phyloP scores from a whole-genome alignment of 768 basidiomycete species.

The Mycena galopus region DNA sequence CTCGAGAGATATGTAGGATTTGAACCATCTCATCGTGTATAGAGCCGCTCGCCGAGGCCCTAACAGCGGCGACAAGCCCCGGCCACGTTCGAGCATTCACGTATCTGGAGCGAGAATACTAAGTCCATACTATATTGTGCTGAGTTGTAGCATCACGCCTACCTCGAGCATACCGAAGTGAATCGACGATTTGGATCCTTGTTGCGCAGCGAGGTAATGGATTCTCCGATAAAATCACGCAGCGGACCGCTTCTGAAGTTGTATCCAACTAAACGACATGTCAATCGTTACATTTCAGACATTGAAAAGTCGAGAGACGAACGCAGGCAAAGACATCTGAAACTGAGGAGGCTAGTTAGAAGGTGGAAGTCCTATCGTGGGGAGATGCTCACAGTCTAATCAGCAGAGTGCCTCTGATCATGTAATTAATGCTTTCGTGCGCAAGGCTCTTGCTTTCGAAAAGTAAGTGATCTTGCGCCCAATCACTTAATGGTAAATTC shows the following conservation, averaged over 20 bases:
- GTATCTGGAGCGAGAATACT: slow-evolving; percentile 24
- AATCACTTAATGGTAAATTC: neutral
- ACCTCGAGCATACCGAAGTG: slow-evolving; percentile 7
- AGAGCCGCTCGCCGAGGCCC: slow-evolving; percentile 35
- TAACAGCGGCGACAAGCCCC: slow-evolving; percentile 44
- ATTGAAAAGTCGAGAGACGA: neutral
- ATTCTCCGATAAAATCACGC: neutral
- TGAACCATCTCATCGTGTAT: slow-evolving; percentile 43
- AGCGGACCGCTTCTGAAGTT: slow-evolving; percentile 12
- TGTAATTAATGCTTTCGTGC: slow-evolving; percentile 21
- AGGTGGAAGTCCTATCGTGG: neutral
- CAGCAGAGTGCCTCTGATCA: slow-evolving; percentile 53
- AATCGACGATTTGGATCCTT: slow-evolving; percentile 15
- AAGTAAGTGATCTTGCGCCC: slow-evolving; percentile 43
- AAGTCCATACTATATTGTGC: too few relatives aligned
- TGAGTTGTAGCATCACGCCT: neutral
- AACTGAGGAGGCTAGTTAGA: slow-evolving; percentile 53
- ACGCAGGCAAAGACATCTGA: slow-evolving; percentile 60
- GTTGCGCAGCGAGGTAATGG: slow-evolving; percentile 15
- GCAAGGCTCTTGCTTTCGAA: slow-evolving; percentile 41
- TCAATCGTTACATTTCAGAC: neutral
- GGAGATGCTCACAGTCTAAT: slow-evolving; percentile 58
- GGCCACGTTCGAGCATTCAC: slow-evolving; percentile 25
- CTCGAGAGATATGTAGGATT: neutral
- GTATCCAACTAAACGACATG: slow-evolving; percentile 8